Conservation (phyloP, 2,329 filamentous ascomycete species). For the Neonectria ditissima region DNA sequence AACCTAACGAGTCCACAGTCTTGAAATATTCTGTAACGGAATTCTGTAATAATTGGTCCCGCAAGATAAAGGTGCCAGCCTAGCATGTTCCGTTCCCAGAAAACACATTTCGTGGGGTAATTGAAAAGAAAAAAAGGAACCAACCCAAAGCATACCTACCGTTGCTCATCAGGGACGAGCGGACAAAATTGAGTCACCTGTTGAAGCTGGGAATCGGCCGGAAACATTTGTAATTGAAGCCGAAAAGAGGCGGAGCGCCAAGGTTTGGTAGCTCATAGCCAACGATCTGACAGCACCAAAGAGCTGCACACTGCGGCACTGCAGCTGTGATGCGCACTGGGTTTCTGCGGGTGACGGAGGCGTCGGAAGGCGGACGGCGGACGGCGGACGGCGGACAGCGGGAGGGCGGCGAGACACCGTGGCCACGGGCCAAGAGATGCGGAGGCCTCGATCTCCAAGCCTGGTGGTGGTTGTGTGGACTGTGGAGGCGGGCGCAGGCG, state of each 20-base stretch:
- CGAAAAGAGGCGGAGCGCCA: conserved; percentile 9
- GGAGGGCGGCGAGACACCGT: not conserved
- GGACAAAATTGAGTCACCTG: not conserved
- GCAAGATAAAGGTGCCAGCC: not conserved
- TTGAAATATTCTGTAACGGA: conserved; percentile 1
- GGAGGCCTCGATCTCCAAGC: conserved; percentile 19
- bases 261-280: conserved; percentile 1
- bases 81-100: not conserved
- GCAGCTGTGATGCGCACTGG: not conserved
- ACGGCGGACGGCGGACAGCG: not conserved
- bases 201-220: conserved; percentile 3
- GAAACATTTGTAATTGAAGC: conserved; percentile 4
- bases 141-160: not conserved
- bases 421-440: conserved; percentile 15
- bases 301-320: not conserved
- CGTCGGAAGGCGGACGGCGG: not conserved
- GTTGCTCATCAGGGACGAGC: not conserved
- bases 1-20: not conserved
- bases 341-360: not conserved
- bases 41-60: conserved; percentile 3
- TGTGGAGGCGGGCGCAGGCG: conserved; percentile 5
- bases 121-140: not conserved
- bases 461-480: not conserved
- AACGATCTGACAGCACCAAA: not conserved
- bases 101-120: conserved; percentile 10